Percentiles rank a stretch among this genome's conserved stretches.
Conservation (phyloP, 2,329 filamentous ascomycete genomes). For the Rutstroemia sp. region DNA sequence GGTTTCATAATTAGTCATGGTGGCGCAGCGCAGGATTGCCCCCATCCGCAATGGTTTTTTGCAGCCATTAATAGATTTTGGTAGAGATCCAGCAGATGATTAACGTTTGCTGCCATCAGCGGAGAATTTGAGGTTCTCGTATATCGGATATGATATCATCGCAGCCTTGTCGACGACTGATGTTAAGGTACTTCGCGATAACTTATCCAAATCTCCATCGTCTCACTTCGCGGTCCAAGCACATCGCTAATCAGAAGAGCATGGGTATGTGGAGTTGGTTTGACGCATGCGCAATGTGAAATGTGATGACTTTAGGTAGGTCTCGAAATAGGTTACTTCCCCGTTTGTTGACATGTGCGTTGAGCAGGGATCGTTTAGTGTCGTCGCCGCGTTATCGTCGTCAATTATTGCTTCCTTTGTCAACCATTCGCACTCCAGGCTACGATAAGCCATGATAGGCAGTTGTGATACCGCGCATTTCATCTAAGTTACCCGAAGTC, state of each 20-base stretch:
- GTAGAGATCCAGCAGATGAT: not conserved
- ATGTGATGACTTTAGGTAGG: not conserved
- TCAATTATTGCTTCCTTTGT: too few species aligned
- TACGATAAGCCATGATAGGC: too few species aligned
- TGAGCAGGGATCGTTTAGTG: too few species aligned
- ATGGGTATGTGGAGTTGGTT: not conserved
- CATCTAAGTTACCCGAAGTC: too few species aligned
- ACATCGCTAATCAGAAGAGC: not conserved
- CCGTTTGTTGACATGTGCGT: too few species aligned
- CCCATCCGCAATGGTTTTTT: too few species aligned
- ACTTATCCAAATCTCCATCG: not conserved
- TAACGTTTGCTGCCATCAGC: not conserved
- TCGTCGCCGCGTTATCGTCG: too few species aligned
- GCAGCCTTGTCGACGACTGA: not conserved
- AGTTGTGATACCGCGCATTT: too few species aligned
- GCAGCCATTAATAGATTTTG: not conserved
- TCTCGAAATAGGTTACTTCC: not conserved
- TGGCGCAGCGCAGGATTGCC: conserved; percentile 1
- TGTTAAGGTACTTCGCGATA: not conserved
- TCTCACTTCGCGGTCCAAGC: not conserved
- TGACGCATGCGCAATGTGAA: not conserved
- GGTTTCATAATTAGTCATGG: conserved; percentile 1
- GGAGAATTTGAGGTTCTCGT: not conserved
- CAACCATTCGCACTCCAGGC: too few species aligned
- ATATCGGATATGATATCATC: not conserved